These are phyloP conservation scores for Saccharomycopsis oosterbeekiorum DNA, from an alignment of 805 yeast species.

Conservation along the genomic window DNA sequence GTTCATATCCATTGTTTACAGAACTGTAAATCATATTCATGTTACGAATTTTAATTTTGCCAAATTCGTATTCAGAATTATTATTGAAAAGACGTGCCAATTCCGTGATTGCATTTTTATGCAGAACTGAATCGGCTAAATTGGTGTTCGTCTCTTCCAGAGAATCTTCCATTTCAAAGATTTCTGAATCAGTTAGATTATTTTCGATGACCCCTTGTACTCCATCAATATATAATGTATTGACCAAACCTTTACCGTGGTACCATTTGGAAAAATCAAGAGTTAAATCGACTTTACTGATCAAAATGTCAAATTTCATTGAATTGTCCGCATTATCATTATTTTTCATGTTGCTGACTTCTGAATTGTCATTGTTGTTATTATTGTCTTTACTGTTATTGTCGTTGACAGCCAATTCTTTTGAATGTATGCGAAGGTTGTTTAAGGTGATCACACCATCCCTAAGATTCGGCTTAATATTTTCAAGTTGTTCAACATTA, in stretches of 20 bases:
- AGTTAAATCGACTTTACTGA: constrained; percentile 73
- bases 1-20: constrained; percentile 4
- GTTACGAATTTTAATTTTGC: constrained; percentile 8
- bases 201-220: constrained; percentile 52
- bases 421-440: constrained; percentile 7
- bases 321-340: constrained; percentile 72
- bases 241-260: constrained; percentile 73
- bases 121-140: constrained; percentile 2
- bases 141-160: neutral
- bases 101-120: constrained; percentile 7
- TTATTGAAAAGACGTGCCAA: constrained; percentile 3
- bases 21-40: constrained; percentile 10
- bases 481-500: neutral
- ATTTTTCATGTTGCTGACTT: constrained; percentile 26
- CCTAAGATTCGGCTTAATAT: constrained; percentile 12
- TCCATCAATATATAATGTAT: constrained; percentile 71
- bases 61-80: constrained; percentile 9
- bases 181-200: neutral
- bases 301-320: constrained; percentile 51
- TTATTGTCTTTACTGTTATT: neutral
- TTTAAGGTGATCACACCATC: constrained; percentile 16
- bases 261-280: constrained; percentile 80
- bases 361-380: neutral
- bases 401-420: neutral
- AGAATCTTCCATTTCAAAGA: neutral